Conservation (phyloP, 1,139 yeast genomes). For the Kluyveromyces sp. region DNA sequence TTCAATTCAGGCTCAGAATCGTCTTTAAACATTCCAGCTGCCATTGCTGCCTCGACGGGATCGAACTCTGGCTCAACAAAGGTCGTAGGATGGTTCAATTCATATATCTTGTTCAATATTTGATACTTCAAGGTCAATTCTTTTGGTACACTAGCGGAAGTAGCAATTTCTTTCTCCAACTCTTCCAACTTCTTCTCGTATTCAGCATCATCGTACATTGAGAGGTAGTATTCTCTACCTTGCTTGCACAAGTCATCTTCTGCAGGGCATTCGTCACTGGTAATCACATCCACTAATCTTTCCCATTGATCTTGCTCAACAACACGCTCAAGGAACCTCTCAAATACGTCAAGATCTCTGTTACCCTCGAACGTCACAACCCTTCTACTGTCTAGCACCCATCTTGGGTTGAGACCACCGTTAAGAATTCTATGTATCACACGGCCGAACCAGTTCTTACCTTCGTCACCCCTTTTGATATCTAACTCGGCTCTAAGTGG, state of each 20-base stretch:
- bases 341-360: conserved; percentile 17
- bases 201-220: conserved; percentile 1
- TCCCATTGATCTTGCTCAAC: conserved; percentile 5
- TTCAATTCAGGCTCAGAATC: background rate
- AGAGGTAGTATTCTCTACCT: conserved; percentile 1
- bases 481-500: conserved; percentile 13
- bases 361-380: conserved; percentile 21
- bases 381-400: conserved; percentile 17
- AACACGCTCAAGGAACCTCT: conserved; percentile 15
- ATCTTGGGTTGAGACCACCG: conserved; percentile 11
- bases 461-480: background rate
- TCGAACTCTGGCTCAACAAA: background rate
- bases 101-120: background rate
- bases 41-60: no score
- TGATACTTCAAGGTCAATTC: conserved; percentile 2
- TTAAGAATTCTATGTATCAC: conserved; percentile 4
- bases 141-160: conserved; percentile 1
- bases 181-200: conserved; percentile 1
- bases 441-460: conserved; percentile 2
- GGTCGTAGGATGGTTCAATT: background rate
- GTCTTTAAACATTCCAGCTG: no score
- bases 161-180: conserved; percentile 1
- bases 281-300: background rate
- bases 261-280: background rate
- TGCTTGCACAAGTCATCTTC: conserved; percentile 5